These are phyloP conservation scores for Rheum nobile DNA, from an alignment of 148 eudicot genomes.

Conservation along the genomic window DNA sequence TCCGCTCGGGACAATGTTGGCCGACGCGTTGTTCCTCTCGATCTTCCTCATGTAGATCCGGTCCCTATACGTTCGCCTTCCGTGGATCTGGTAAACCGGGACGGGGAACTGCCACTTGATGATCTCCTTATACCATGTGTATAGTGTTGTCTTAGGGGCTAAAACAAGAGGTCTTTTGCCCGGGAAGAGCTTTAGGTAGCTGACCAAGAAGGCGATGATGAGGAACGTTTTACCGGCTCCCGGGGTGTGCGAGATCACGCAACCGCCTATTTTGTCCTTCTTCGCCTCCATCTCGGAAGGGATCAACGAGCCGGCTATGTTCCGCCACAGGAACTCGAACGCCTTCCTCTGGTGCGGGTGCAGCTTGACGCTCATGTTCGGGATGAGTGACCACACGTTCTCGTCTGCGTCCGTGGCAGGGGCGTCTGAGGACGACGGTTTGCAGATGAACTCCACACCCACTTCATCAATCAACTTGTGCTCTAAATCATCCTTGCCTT, in stretches of 20 bases:
- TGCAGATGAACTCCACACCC: conserved; percentile 32
- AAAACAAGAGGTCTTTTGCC: conserved; percentile 89
- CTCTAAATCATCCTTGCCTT: conserved; percentile 39
- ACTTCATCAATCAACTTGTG: conserved; percentile 33
- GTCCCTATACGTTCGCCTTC: conserved; percentile 68
- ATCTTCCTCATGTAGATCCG: conserved; percentile 47
- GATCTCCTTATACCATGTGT: conserved; percentile 95
- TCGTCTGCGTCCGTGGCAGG: conserved; percentile 39
- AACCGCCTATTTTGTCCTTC: conserved; percentile 63
- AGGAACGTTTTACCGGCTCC: conserved; percentile 96
- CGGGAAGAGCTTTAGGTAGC: conserved; percentile 86
- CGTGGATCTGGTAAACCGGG: conserved; percentile 95
- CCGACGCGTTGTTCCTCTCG: conserved; percentile 13
- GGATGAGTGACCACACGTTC: conserved; percentile 83
- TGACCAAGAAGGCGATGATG: conserved; percentile 79
- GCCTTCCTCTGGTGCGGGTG: conserved; percentile 78
- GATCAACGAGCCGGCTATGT: conserved; percentile 69
- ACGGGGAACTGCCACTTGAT: conserved; percentile 90
- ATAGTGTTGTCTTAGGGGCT: conserved; percentile 90
- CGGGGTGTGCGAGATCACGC: conserved; percentile 93
- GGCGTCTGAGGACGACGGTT: conserved; percentile 39
- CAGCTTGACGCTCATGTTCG: conserved; percentile 48
- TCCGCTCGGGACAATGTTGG: conserved; percentile 51
- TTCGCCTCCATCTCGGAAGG: conserved; percentile 65
- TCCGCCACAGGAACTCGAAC: conserved; percentile 85